Evolutionary conservation across 2,329 filamentous ascomycete species (phyloP), one percentile per base, ranked within the genome.

Genomic region (Hymenoscyphus occultus): DNA sequence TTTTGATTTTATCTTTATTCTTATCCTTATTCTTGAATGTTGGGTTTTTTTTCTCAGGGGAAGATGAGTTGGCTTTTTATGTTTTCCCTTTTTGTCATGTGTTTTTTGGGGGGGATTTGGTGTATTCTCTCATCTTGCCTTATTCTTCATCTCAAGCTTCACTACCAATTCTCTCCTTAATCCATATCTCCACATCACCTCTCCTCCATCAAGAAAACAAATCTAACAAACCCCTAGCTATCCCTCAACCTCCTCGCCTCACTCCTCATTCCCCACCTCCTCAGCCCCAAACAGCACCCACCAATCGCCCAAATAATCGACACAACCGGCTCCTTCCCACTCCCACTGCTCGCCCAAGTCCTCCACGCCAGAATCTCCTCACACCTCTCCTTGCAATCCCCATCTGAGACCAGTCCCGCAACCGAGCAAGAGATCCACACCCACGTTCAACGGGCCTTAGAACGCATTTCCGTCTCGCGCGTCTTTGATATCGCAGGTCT

Each of bases 401-500:
- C 4, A 28, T 14, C 22, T 62, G 22, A 67, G 62, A 13, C 64
- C 42, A 12, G 66, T 66, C n/a, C 59, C 66, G 19, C 39, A 40
- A 13, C 28, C 42, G 19, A 7, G 14, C 2, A 32, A 56, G 16
- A 60, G 19, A 19, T 61, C 1, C 28, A 40, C 3, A 56, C 56
- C 2, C 57, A 59, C 2, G 61, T 70, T 14, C 64, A 71, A 42
- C 61, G 64, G 6, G 45, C 67, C 2, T 75, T 89, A 3, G 81
- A 83, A 57, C 77, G 78, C 57, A 80, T 87, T 3, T 79, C 81
- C 39, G 78, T 88, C 35, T 83, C 83, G 31, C 78, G 83, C 31
- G 80, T 88, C 0, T 88, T 88, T 68, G 84, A 87, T 65, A 69
- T 86, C 12, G 80, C 86, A 57, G 86, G 86, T 0, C 69, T 88